These are phyloP conservation scores for Nitzschia sp. DNA, from an alignment of 108 stramenopile genomes.

Conservation along the genomic window DNA sequence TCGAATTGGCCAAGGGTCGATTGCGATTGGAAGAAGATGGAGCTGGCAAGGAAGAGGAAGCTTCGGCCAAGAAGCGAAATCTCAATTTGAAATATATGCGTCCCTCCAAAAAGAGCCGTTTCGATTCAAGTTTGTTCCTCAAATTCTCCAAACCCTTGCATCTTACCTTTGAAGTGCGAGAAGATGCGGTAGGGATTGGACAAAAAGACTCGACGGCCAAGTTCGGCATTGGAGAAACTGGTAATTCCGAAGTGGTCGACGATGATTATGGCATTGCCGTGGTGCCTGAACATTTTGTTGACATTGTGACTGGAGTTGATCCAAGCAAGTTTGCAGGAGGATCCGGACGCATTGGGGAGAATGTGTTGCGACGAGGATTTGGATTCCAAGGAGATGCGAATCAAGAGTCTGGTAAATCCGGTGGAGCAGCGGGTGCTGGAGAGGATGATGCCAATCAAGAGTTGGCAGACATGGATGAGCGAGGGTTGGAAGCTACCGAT, in stretches of 20 bases:
- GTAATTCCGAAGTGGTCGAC: slow-evolving; percentile 63
- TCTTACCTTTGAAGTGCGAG: slow-evolving; percentile 79
- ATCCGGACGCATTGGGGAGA: slow-evolving; percentile 76
- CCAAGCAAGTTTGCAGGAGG: slow-evolving; percentile 73
- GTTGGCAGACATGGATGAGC: slow-evolving; percentile 57
- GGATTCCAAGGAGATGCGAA: slow-evolving; percentile 54
- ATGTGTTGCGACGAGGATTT: slow-evolving; percentile 68
- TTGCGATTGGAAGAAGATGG: slow-evolving; percentile 73
- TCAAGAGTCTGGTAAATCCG: background rate
- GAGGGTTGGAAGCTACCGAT: slow-evolving; percentile 74
- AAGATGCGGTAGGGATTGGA: slow-evolving; percentile 83
- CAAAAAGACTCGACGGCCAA: slow-evolving; percentile 75
- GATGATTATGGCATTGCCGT: slow-evolving; percentile 93
- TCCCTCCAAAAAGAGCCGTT: slow-evolving; percentile 75
- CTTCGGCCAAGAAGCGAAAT: background rate
- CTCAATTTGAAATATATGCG: slow-evolving; percentile 25
- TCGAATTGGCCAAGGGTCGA: slow-evolving; percentile 77
- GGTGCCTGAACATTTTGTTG: slow-evolving; percentile 73
- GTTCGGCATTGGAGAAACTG: slow-evolving; percentile 78
- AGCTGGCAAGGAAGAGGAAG: background rate
- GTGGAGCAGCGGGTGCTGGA: slow-evolving; percentile 14
- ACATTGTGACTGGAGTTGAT: slow-evolving; percentile 89
- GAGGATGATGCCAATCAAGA: slow-evolving; percentile 46
- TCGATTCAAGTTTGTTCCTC: slow-evolving; percentile 83
- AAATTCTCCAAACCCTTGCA: slow-evolving; percentile 90